A percentile compares a stretch with the other conserved stretches of the same genome.
phyloP scores from a whole-genome alignment of 2,329 filamentous ascomycete species.

The Diaporthe velutina region DNA sequence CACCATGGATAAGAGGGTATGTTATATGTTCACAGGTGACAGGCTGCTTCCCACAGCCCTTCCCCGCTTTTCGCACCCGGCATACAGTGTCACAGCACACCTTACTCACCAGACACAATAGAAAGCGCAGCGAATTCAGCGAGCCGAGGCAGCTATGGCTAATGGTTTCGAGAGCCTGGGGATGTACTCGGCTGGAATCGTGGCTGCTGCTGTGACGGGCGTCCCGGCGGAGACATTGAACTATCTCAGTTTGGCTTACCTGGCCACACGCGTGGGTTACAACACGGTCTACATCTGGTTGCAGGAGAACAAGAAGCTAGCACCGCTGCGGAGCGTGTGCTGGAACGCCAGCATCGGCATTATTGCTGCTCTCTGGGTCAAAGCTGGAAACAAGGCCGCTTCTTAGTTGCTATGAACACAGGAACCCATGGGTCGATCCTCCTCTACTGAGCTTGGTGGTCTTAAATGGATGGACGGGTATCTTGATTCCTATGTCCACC shows the following conservation, averaged over 20 bases:
- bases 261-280: constrained; percentile 55
- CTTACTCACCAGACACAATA: constrained; percentile 11
- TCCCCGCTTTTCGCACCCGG: background rate
- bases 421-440: background rate
- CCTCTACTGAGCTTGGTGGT: background rate
- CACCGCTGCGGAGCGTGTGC: constrained; percentile 52
- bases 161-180: constrained; percentile 61
- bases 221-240: constrained; percentile 56
- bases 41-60: background rate
- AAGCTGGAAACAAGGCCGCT: constrained; percentile 52
- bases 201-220: constrained; percentile 60
- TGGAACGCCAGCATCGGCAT: constrained; percentile 53
- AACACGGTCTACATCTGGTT: constrained; percentile 58
- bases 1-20: constrained; percentile 45
- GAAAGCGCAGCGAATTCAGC: constrained; percentile 43
- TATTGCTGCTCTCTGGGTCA: constrained; percentile 55
- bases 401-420: constrained; percentile 12
- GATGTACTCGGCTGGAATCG: constrained; percentile 57
- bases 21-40: background rate
- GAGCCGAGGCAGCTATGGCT: constrained; percentile 47
- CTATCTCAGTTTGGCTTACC: constrained; percentile 53
- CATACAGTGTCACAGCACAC: background rate
- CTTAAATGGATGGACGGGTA: background rate
- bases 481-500: background rate
- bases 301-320: constrained; percentile 55